Evolutionary conservation across 176 grass and related monocot genomes (phyloP), one percentile per base, ranked within the genome.

Genomic region (Oryza longistaminata): DNA sequence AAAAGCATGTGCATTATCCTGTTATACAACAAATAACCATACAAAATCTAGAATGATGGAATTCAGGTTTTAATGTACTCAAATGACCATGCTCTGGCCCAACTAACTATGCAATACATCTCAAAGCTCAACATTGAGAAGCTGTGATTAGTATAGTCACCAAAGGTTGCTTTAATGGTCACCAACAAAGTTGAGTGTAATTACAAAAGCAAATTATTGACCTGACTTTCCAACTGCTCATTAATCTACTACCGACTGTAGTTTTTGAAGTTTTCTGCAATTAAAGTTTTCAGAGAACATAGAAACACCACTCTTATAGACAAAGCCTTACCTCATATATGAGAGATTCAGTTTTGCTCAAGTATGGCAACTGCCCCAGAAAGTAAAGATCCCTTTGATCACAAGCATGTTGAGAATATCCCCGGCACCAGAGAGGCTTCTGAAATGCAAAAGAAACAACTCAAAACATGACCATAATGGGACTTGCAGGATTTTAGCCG

Each of bases 361-460:
- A 90, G 74, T 95, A 98, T 34, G 96, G 96, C 76, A 98, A 81
- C 75, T 95, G 85, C 14, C 96, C 93, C 46, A 98, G 96, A 90
- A 83, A 95, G 88, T 88, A 98, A 42, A 87, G 24, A 74, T 95
- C 91, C 88, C 95, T 94, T 83, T 97, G 88, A 67, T 90, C 84
- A 81, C 95, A 97, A 84, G 90, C 82, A 79, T 91, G 21, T 24
- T 66, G 10, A 70, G 17, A 82, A 86, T 93, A 79, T 33, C 86
- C 93, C 37, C 68, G 72, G 88, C 95, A 97, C 95, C 95, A 97
- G 6, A 95, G 85, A 83, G 95, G 95, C 72, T 91, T 94, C 95
- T 97, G 90, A 80, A 89, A 85, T 65, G 58, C 68, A 84, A 80
- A 72, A 33, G 29, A 43, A 70, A 77, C 3, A 58, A 58, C 31